A percentile compares a stretch with the other conserved stretches of the same genome.
Conservation (phyloP, 2,329 filamentous ascomycete species). For the Elsinoe ampelina region DNA sequence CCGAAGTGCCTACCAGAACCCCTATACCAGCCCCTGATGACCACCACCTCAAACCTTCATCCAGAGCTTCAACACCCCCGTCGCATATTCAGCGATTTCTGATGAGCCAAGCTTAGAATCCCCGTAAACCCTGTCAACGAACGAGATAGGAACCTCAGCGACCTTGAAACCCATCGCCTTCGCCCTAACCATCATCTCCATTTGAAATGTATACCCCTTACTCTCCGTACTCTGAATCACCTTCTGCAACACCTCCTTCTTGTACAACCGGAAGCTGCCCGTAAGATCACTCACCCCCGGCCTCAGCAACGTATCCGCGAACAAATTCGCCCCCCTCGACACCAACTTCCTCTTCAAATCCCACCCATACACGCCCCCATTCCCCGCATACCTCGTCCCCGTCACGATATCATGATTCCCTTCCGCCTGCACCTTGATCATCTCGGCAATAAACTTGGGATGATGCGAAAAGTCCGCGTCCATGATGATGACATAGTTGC, state of each 20-base stretch:
- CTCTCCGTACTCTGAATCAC: slow-evolving; percentile 86
- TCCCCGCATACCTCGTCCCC: slow-evolving; percentile 82
- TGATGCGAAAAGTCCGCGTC: slow-evolving; percentile 99
- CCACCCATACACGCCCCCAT: slow-evolving; percentile 87
- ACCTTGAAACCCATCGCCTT: slow-evolving; percentile 94
- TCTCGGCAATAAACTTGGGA: slow-evolving; percentile 94
- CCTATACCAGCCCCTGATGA: neutral
- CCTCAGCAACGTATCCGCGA: slow-evolving; percentile 86
- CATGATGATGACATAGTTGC: slow-evolving; percentile 99
- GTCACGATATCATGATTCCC: slow-evolving; percentile 93
- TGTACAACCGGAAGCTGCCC: slow-evolving; percentile 89
- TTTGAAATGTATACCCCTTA: slow-evolving; percentile 98
- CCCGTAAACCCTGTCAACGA: slow-evolving; percentile 91
- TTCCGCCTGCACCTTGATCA: slow-evolving; percentile 72
- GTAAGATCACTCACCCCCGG: slow-evolving; percentile 94
- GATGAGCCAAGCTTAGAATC: slow-evolving; percentile 90
- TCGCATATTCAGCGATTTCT: slow-evolving; percentile 94
- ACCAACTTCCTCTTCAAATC: slow-evolving; percentile 74
- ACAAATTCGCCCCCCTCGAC: slow-evolving; percentile 81
- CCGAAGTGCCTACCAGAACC: neutral
- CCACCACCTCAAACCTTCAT: slow-evolving; percentile 36
- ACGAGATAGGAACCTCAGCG: slow-evolving; percentile 89
- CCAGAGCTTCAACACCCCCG: slow-evolving; percentile 46
- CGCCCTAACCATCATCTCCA: slow-evolving; percentile 98
- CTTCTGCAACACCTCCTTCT: slow-evolving; percentile 78